A percentile compares a stretch with the other conserved stretches of the same genome.
phyloP scores from a whole-genome alignment of 768 basidiomycete species.

The Lepiota subincarnata region DNA sequence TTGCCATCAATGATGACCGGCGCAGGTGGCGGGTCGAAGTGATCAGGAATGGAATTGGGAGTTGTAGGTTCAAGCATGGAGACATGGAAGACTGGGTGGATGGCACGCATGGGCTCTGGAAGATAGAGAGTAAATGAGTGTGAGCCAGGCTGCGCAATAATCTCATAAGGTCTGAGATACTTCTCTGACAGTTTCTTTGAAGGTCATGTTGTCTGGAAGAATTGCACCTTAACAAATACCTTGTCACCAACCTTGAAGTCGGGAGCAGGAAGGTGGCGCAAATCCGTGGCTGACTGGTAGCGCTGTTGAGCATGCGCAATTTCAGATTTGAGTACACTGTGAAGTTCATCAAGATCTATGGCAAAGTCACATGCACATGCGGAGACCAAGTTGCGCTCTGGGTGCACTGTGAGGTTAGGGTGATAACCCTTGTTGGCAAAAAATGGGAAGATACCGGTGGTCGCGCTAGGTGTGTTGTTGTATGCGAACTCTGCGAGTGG shows the following conservation, averaged over 20 bases:
- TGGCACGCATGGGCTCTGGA: conserved; percentile 14
- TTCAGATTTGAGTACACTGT: background rate
- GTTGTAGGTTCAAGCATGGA: no score
- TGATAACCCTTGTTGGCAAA: conserved; percentile 30
- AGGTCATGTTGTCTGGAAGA: no score
- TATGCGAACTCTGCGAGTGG: no score
- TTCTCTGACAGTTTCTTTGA: no score
- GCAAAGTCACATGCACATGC: conserved; percentile 2
- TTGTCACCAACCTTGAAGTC: conserved; percentile 11
- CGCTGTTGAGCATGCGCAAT: no score
- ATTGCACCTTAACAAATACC: no score
- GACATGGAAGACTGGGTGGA: conserved; percentile 21
- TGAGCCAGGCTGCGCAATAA: conserved; percentile 18
- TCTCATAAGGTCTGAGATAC: conserved; percentile 17
- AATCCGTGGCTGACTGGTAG: background rate
- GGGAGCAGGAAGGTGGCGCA: background rate
- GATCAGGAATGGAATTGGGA: no score
- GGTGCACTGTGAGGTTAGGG: no score
- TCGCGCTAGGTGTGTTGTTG: no score
- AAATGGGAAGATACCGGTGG: conserved; percentile 31
- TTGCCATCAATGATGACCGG: no score
- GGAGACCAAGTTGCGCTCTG: conserved; percentile 14
- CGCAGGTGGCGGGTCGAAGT: no score
- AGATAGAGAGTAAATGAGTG: conserved; percentile 19
- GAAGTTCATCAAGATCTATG: conserved; percentile 2